Evolutionary conservation across 345 rosid species (phyloP).

Genomic region (Salix viminalis): DNA sequence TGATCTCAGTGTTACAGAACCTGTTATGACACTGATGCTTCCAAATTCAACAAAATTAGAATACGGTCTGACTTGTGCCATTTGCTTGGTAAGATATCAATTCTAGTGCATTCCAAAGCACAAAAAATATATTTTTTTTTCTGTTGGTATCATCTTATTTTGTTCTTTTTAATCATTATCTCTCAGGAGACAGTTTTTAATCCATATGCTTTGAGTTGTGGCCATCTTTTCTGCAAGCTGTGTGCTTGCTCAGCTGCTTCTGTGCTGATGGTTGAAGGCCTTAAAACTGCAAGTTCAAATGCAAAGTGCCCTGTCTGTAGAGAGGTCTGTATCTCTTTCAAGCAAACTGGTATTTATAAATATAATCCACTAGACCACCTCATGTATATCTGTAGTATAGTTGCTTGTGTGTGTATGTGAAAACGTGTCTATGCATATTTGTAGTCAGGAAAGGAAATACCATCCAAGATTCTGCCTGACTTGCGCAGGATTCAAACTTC

Average conservation of each 20-base stretch:
- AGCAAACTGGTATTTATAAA: neutral
- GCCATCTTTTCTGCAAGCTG: conserved; percentile 85
- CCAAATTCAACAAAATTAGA: conserved; percentile 63
- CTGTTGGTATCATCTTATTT: neutral
- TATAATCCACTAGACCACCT: neutral
- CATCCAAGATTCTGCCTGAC: neutral
- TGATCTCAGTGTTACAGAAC: conserved; percentile 43
- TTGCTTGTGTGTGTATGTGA: neutral
- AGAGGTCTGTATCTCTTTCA: conserved; percentile 52
- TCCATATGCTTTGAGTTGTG: conserved; percentile 80
- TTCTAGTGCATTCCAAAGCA: conserved; percentile 1
- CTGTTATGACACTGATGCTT: conserved; percentile 56
- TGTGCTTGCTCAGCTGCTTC: conserved; percentile 94
- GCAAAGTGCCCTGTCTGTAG: conserved; percentile 87
- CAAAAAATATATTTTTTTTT: neutral
- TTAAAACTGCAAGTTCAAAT: conserved; percentile 51
- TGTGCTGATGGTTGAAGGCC: conserved; percentile 64
- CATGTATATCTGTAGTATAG: neutral
- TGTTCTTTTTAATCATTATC: neutral
- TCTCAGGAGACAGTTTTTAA: conserved; percentile 76
- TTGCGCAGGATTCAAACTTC: neutral
- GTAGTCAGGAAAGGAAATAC: neutral
- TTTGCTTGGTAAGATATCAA: conserved; percentile 60
- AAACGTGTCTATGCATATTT: neutral
- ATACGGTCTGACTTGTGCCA: conserved; percentile 71